Percentiles rank a stretch among this genome's conserved stretches.
Conservation (phyloP, 202 grass and related monocot species). For the Bolboschoenoplectus hybrid region DNA sequence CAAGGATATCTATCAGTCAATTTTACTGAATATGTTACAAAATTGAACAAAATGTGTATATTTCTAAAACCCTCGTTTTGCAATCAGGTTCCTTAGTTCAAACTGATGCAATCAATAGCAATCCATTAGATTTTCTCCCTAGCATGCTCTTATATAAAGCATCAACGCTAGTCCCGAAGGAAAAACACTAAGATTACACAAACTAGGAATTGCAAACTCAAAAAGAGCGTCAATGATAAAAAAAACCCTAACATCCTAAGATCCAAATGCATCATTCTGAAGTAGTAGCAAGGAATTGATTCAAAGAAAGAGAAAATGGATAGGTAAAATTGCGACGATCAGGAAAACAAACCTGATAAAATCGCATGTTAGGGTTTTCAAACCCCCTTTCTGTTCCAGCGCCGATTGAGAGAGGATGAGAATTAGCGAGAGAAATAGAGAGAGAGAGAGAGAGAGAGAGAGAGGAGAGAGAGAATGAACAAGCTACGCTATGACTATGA, state of each 20-base stretch:
- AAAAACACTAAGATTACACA: conserved; percentile 1
- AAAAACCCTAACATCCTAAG: conserved; percentile 24
- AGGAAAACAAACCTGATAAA: conserved; percentile 29
- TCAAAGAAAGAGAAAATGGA: conserved; percentile 20
- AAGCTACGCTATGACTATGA: conserved; percentile 25
- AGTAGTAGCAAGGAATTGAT: not conserved
- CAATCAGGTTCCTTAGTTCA: conserved; percentile 4
- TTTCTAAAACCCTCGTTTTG: conserved; percentile 11
- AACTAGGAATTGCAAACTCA: not conserved
- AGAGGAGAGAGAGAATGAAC: conserved; percentile 8
- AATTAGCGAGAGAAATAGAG: not conserved
- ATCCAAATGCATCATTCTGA: conserved; percentile 21
- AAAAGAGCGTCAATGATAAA: not conserved
- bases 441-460: not conserved
- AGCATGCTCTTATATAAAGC: not conserved
- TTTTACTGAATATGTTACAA: not conserved
- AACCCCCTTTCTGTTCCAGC: not conserved
- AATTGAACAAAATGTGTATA: conserved; percentile 35
- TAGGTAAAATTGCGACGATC: not conserved
- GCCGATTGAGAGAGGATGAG: not conserved
- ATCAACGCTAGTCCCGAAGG: not conserved
- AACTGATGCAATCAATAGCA: conserved; percentile 22
- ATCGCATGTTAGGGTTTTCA: conserved; percentile 27
- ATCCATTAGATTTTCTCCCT: not conserved
- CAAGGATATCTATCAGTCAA: not conserved